phyloP scores from a whole-genome alignment of 371 early-diverging fungal genomes.

The Phascolomyces articulosus region DNA sequence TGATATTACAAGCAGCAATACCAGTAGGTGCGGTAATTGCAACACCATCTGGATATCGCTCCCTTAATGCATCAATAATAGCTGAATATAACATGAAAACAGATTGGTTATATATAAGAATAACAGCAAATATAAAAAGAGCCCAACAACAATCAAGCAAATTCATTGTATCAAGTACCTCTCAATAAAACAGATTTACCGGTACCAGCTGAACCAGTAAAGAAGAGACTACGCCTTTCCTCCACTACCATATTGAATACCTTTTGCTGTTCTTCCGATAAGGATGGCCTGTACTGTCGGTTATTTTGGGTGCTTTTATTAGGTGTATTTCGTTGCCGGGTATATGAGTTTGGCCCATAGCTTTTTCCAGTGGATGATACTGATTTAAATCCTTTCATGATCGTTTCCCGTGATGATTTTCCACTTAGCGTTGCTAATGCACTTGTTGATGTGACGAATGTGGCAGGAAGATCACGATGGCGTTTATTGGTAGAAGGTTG shows the following conservation, averaged over 20 bases:
- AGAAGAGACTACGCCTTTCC: conserved; percentile 65
- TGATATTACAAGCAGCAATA: conserved; percentile 85
- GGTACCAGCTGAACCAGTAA: conserved; percentile 86
- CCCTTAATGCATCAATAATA: conserved; percentile 60
- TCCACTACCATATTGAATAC: conserved; percentile 62
- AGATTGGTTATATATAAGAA: no score
- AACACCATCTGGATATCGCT: conserved; percentile 37
- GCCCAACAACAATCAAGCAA: no score
- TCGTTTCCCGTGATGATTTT: not conserved
- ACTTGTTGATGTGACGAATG: not conserved
- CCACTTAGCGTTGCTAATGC: not conserved
- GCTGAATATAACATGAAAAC: no score
- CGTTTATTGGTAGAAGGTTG: not conserved
- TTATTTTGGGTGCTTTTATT: no score
- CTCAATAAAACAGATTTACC: conserved; percentile 77
- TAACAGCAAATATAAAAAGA: no score
- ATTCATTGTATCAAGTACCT: no score
- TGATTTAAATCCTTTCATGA: not conserved
- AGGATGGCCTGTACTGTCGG: no score
- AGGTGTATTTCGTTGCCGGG: no score
- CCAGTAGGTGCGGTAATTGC: conserved; percentile 91
- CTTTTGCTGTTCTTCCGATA: conserved; percentile 66
- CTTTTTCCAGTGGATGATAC: not conserved
- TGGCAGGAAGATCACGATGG: no score
- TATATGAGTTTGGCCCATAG: no score